Percentiles rank a stretch among this genome's conserved stretches.
Evolutionary conservation across 2,329 filamentous ascomycete species (phyloP).

Genomic region (Lecanicillium sp.): DNA sequence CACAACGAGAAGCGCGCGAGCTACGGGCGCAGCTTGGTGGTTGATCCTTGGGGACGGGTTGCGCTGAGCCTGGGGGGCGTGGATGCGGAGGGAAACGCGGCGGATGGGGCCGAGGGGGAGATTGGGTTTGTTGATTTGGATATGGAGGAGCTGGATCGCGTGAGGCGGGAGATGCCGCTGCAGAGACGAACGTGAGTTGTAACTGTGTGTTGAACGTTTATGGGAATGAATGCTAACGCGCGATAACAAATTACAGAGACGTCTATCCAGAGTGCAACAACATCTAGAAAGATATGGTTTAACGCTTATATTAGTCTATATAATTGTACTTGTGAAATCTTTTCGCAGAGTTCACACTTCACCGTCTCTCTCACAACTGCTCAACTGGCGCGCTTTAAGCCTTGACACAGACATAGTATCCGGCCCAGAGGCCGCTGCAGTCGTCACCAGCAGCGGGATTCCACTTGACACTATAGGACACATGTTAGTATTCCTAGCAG

Average conservation of each 20-base stretch:
- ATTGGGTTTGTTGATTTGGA: constrained; percentile 51
- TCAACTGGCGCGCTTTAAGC: too few species aligned
- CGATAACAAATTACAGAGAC: constrained; percentile 3
- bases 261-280: constrained; percentile 9
- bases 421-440: constrained; percentile 10
- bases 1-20: constrained; percentile 70
- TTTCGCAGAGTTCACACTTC: too few species aligned
- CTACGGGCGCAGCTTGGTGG: constrained; percentile 79
- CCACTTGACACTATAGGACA: constrained; percentile 19
- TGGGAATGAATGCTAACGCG: constrained; percentile 4
- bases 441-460: constrained; percentile 8
- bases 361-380: too few species aligned
- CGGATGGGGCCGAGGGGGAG: constrained; percentile 34
- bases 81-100: constrained; percentile 29
- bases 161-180: constrained; percentile 46
- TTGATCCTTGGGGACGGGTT: constrained; percentile 81
- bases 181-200: constrained; percentile 41
- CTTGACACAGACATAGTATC: constrained; percentile 19
- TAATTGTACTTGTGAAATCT: too few species aligned
- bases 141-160: constrained; percentile 34
- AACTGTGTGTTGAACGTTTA: too few species aligned
- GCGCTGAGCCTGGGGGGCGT: constrained; percentile 55
- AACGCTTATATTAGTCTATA: too few species aligned
- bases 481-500: not conserved
- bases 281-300: not conserved